phyloP scores from a whole-genome alignment of 1,139 yeast species.

The Geotrichum candidum region DNA sequence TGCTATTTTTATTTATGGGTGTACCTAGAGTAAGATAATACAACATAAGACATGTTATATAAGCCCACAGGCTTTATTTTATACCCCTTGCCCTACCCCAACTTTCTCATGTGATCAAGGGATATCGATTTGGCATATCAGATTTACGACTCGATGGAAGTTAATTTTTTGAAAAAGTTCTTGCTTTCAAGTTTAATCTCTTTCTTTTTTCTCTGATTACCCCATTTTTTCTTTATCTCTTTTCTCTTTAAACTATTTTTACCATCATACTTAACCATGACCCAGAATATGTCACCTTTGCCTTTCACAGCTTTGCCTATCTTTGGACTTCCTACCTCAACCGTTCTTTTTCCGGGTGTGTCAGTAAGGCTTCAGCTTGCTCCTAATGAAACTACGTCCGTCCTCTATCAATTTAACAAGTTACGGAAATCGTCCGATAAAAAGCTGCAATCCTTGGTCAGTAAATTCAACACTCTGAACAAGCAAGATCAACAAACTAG shows the following conservation, averaged over 20 bases:
- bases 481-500: neutral
- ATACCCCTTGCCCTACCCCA: neutral
- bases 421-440: neutral
- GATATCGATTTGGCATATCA: neutral
- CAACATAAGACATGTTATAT: no score
- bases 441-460: neutral
- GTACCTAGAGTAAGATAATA: no score
- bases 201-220: neutral
- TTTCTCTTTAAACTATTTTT: neutral
- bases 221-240: neutral
- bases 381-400: conserved; percentile 17
- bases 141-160: neutral
- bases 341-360: conserved; percentile 26
- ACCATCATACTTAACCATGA: neutral
- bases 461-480: neutral
- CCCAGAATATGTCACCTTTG: neutral
- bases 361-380: conserved; percentile 20
- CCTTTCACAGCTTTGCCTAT: conserved; percentile 17
- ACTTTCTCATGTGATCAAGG: neutral
- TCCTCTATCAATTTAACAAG: conserved; percentile 14
- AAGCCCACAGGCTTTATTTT: no score
- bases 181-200: neutral
- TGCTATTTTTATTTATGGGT: no score
- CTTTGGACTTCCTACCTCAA: conserved; percentile 20
- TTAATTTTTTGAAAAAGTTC: neutral